phyloP scores from a whole-genome alignment of 805 yeast species.

The Wickerhamiella galacta region DNA sequence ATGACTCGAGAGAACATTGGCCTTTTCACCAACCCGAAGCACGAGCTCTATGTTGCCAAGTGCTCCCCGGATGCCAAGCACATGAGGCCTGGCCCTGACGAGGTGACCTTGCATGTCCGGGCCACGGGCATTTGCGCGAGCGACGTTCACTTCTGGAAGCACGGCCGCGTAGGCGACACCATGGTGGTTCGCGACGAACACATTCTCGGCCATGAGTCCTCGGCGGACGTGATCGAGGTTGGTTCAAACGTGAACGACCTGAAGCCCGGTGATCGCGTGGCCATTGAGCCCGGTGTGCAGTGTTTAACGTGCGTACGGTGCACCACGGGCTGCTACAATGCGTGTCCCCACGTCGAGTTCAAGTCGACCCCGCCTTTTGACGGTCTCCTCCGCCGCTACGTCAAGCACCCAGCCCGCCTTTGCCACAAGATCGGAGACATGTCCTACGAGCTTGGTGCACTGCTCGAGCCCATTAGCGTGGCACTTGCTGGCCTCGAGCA shows the following conservation, averaged over 20 bases:
- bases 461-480: slow-evolving; percentile 39
- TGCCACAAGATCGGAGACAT: slow-evolving; percentile 25
- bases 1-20: slow-evolving; percentile 15
- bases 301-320: slow-evolving; percentile 27
- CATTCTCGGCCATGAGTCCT: slow-evolving; percentile 38
- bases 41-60: slow-evolving; percentile 18
- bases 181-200: slow-evolving; percentile 50
- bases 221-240: slow-evolving; percentile 32
- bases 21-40: slow-evolving; percentile 20
- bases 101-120: slow-evolving; percentile 39
- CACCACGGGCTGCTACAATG: slow-evolving; percentile 22
- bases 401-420: slow-evolving; percentile 24
- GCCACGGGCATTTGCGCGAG: slow-evolving; percentile 66
- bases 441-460: slow-evolving; percentile 37
- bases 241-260: slow-evolving; percentile 32
- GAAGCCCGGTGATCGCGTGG: slow-evolving; percentile 31
- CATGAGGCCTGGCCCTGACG: slow-evolving; percentile 22
- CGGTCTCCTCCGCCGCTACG: slow-evolving; percentile 23
- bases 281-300: slow-evolving; percentile 35
- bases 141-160: slow-evolving; percentile 52
- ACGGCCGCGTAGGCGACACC: slow-evolving; percentile 39
- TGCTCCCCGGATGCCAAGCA: slow-evolving; percentile 16
- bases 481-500: slow-evolving; percentile 36
- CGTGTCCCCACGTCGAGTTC: slow-evolving; percentile 23
- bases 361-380: slow-evolving; percentile 25